Evolutionary conservation across 352 stramenopile species (phyloP).

Genomic region (Halophytophthora polymorphica): DNA sequence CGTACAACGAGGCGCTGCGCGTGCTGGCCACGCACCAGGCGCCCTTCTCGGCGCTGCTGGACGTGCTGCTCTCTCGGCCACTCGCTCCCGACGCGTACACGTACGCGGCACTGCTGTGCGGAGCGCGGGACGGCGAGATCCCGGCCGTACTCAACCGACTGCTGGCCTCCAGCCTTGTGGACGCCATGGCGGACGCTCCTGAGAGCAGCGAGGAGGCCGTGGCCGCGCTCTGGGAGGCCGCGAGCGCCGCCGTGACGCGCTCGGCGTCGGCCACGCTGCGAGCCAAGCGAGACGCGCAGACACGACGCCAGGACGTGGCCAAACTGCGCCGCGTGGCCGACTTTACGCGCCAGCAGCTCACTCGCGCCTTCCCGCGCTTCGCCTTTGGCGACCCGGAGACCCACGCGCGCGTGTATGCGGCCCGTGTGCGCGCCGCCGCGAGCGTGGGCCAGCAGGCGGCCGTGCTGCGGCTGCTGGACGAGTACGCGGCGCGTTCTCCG

Average conservation of each 20-base stretch:
- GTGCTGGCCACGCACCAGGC: slow-evolving; percentile 57
- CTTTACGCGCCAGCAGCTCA: slow-evolving; percentile 59
- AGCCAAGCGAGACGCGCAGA: slow-evolving; percentile 25
- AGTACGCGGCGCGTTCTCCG: slow-evolving; percentile 44
- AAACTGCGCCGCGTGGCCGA: slow-evolving; percentile 56
- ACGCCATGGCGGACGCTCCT: slow-evolving; percentile 20
- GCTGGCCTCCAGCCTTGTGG: slow-evolving; percentile 42
- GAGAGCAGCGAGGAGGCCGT: slow-evolving; percentile 34
- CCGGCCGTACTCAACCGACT: slow-evolving; percentile 58
- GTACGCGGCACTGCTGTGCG: slow-evolving; percentile 57
- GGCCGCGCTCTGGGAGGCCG: slow-evolving; percentile 44
- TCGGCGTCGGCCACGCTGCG: slow-evolving; percentile 38
- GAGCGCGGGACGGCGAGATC: slow-evolving; percentile 67
- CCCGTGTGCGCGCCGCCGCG: slow-evolving; percentile 62
- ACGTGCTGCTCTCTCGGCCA: slow-evolving; percentile 54
- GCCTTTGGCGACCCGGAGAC: slow-evolving; percentile 34
- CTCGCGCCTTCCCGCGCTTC: slow-evolving; percentile 51
- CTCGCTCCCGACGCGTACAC: slow-evolving; percentile 51
- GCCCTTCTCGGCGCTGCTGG: slow-evolving; percentile 49
- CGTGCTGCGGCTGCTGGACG: slow-evolving; percentile 52
- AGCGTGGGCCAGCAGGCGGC: slow-evolving; percentile 40
- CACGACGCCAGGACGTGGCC: too few species aligned
- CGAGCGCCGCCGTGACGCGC: slow-evolving; percentile 57
- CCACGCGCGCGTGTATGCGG: slow-evolving; percentile 51
- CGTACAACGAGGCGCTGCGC: slow-evolving; percentile 63